phyloP scores from a whole-genome alignment of 1,139 yeast genomes.

The Pichia inconspicua region DNA sequence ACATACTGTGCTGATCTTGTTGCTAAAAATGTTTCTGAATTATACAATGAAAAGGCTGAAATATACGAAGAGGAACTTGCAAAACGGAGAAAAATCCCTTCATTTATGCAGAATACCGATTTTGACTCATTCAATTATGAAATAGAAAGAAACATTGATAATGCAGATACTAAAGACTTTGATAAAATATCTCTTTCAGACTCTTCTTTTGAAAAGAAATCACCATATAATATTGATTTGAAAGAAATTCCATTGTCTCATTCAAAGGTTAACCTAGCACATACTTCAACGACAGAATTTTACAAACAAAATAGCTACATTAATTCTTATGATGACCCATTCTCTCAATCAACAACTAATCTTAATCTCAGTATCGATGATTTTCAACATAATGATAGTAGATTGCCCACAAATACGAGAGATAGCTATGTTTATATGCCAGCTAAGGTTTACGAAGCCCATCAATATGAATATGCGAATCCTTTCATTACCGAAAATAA shows the following conservation, averaged over 20 bases:
- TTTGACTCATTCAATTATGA: background rate
- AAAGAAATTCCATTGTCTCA: slow-evolving; percentile 7
- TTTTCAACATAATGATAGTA: background rate
- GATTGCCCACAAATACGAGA: background rate
- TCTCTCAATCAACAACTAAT: background rate
- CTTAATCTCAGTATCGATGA: background rate
- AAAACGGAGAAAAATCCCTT: slow-evolving; percentile 16
- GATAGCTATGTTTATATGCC: slow-evolving; percentile 9
- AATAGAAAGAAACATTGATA: background rate
- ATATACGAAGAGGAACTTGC: slow-evolving; percentile 12
- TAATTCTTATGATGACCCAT: background rate
- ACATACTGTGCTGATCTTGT: slow-evolving; percentile 21
- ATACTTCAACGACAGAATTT: background rate
- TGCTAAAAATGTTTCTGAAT: slow-evolving; percentile 20
- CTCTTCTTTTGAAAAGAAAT: slow-evolving; percentile 5
- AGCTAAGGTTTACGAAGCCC: slow-evolving; percentile 9
- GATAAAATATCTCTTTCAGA: background rate
- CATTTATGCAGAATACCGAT: slow-evolving; percentile 7
- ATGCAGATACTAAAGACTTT: too few species aligned
- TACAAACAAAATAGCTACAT: background rate
- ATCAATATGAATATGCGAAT: background rate
- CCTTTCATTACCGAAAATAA: background rate
- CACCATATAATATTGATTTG: slow-evolving; percentile 2
- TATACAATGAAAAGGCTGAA: slow-evolving; percentile 21
- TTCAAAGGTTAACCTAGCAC: slow-evolving; percentile 5